These are phyloP conservation scores for Fomes fomentarius DNA, from an alignment of 1,284 basidiomycete genomes.

Conservation along the genomic window DNA sequence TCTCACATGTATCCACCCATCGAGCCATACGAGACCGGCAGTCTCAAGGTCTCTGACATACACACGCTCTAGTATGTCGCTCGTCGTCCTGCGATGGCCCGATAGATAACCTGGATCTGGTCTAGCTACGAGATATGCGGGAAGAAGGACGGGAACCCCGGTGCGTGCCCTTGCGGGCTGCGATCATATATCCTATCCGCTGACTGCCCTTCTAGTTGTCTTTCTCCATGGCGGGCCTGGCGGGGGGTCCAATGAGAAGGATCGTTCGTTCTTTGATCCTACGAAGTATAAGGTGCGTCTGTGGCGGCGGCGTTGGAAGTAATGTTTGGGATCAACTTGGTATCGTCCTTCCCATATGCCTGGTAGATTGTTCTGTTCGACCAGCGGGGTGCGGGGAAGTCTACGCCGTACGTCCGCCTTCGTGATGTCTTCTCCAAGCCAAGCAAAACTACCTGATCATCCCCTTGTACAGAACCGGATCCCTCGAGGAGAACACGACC, in stretches of 20 bases:
- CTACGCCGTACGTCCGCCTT: slow-evolving; percentile 63
- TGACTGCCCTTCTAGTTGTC: slow-evolving; percentile 53
- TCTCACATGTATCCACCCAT: slow-evolving; percentile 33
- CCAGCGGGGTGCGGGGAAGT: slow-evolving; percentile 88
- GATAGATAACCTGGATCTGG: neutral
- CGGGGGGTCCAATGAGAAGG: slow-evolving; percentile 64
- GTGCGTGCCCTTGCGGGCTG: slow-evolving; percentile 40
- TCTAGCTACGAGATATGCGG: slow-evolving; percentile 81
- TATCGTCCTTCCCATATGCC: neutral
- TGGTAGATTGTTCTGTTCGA: slow-evolving; percentile 77
- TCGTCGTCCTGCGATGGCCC: neutral
- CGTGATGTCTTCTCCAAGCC: neutral
- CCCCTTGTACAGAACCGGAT: slow-evolving; percentile 66
- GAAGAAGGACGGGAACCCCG: slow-evolving; percentile 75
- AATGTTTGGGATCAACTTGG: neutral
- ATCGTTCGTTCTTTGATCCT: slow-evolving; percentile 84
- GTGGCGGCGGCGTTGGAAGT: neutral
- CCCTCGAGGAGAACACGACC: slow-evolving; percentile 87
- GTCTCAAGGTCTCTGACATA: slow-evolving; percentile 72
- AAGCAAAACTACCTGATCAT: neutral
- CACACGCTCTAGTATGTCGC: slow-evolving; percentile 80
- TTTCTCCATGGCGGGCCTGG: slow-evolving; percentile 88
- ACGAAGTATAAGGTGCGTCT: slow-evolving; percentile 71
- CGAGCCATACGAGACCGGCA: slow-evolving; percentile 66
- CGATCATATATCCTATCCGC: neutral